Conservation (phyloP, 2,329 filamentous ascomycete genomes). For the Neodidymelliopsis sp. region DNA sequence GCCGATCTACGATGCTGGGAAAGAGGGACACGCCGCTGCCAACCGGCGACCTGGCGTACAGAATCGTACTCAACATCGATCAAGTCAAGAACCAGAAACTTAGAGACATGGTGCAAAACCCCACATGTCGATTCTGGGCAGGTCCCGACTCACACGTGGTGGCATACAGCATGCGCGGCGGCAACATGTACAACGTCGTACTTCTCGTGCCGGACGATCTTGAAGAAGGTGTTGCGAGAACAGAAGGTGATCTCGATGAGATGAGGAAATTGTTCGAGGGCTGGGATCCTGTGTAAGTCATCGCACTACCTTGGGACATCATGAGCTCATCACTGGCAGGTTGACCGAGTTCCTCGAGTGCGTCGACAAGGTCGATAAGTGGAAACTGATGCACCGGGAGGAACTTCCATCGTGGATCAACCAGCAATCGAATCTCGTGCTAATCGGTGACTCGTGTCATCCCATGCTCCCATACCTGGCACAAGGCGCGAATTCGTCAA, state of each 20-base stretch:
- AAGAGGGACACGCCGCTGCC: constrained; percentile 43
- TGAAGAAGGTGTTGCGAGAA: constrained; percentile 60
- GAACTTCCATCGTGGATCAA: constrained; percentile 49
- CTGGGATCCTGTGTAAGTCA: constrained; percentile 69
- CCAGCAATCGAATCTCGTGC: constrained; percentile 64
- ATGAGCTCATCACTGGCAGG: constrained; percentile 17
- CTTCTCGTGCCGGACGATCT: constrained; percentile 70
- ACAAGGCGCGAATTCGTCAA: constrained; percentile 66
- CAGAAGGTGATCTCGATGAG: constrained; percentile 64
- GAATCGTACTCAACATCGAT: constrained; percentile 63
- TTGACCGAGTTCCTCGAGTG: constrained; percentile 41
- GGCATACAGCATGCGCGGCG: constrained; percentile 67
- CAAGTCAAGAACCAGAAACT: constrained; percentile 62
- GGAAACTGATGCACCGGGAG: constrained; percentile 69
- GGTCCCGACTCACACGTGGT: constrained; percentile 69
- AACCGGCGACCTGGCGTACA: constrained; percentile 71
- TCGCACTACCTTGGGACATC: constrained; percentile 35
- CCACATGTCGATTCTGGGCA: constrained; percentile 67
- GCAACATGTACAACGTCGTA: constrained; percentile 70
- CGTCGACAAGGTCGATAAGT: constrained; percentile 70
- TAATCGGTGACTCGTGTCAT: constrained; percentile 44
- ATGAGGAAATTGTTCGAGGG: constrained; percentile 66
- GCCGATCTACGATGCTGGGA: constrained; percentile 51
- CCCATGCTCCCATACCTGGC: constrained; percentile 47
- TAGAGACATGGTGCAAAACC: constrained; percentile 60